Evolutionary conservation across 2,329 filamentous ascomycete genomes (phyloP), one percentile per base, ranked within the genome.

Genomic region (Fusarium sp.): DNA sequence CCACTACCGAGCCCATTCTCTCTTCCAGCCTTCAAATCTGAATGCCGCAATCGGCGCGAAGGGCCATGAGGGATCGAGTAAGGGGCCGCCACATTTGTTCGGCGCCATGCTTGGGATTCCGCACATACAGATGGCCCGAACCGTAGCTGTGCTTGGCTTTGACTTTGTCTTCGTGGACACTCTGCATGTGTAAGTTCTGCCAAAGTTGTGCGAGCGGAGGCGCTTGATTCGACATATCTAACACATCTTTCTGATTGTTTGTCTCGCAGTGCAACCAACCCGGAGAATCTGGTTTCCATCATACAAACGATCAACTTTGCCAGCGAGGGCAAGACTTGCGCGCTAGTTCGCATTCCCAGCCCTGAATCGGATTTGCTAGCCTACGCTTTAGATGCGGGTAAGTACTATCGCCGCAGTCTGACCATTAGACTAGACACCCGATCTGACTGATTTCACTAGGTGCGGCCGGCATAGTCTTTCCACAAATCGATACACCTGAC

Each of bases 301-400:
- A 30, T 55, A 8, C 59, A 62, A n/a, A 62, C 59, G 8, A 62
- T 62, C 48, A 55, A 56, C 24, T 55, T 62, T 30, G 48, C 48
- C 8, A 62, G 59, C 12, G 38, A 62, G 24, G 59, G 48, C 14
- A 62, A 62, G 11, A 55, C 48, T 7, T 39, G 38, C 22, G 48
- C 59, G 18, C 7, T 62, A 4, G 59, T 62, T 10, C 48, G 59
- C 11, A 9, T 62, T 38, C 59, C 48, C 5, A 62, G 59, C 20
- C 59, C 48, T 24, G 48, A 62, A 9, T 62, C 59, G 20, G 59
- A 62, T 15, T 38, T 62, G 39, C 3, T 62, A 18, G 48, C 59
- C 8, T 62, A 62, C 18, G 59, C 59, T 34, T 55, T 62, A 12
- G 59, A 62, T 36, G 59, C 59, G 11, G 59, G 59, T 62, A 24